Base-by-base conservation (phyloP, 176 grass and related monocot species). In the Aegilops sharonensis region DNA sequence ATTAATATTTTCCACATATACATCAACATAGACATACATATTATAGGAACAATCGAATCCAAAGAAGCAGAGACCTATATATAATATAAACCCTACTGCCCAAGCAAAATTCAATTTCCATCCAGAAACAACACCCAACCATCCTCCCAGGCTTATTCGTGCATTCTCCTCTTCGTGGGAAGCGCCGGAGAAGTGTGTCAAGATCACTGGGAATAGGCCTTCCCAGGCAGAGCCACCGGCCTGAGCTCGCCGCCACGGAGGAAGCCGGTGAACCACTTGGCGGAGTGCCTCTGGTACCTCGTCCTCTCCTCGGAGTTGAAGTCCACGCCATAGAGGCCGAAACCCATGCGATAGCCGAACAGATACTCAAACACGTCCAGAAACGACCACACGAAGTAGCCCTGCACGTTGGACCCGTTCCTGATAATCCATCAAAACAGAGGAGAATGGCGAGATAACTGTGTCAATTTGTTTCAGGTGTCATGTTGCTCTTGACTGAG, bases 361-460 rank as follows among this genome's bases (percentile, higher is more conserved):
- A 37, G 36, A 8, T 37, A 85, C 85, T 97, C 92, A 36, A 91
- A 97, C 29, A 68, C 79, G 35, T 94, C 94, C 14, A 97, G 5
- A 11, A 94, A 74, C 4, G 92, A 94, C 94, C 94, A 97, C 35
- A 89, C 86, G 69, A 97, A 94, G 82, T 97, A 97, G 6, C 94
- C 94, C 42, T 75, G 81, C 1, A 47, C 62, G 50, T 94, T 72
- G 18, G 95, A 97, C 56, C 95, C 95, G 25, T 94, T 94, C 92
- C 92, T 97, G 65, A 68, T 88, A 45, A 18, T 3, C 29, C 15
- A 32, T 8, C 6, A 32, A 7, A 14, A 34, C 5, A 32, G 6
- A 66, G 5, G 30, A 34, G 5, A 67, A 34, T 50, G 12, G 31
- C 31, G 64, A 66, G 64, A 31, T 66, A 48, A 50, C 47, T 50